Evolutionary conservation across 495 filamentous ascomycete genomes (phyloP).

Genomic region (Pseudotulostoma volvatum): DNA sequence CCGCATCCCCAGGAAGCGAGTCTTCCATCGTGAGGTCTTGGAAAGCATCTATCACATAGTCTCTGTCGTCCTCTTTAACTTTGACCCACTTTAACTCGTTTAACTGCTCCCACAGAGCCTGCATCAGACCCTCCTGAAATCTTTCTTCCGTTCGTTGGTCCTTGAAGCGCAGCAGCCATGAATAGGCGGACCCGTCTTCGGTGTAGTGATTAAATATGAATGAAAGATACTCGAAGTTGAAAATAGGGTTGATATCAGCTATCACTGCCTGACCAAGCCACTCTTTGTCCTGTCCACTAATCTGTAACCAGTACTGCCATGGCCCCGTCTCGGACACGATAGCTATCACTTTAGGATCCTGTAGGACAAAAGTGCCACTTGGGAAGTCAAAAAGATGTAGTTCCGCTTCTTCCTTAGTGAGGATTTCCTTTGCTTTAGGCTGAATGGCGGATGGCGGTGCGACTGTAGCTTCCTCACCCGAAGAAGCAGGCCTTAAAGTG

Average conservation of each 20-base stretch:
- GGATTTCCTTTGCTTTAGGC: constrained; percentile 53
- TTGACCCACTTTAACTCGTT: constrained; percentile 93
- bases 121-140: constrained; percentile 90
- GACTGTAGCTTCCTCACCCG: constrained; percentile 15
- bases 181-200: constrained; percentile 77
- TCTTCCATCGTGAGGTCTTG: constrained; percentile 91
- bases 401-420: constrained; percentile 65
- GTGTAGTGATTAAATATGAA: constrained; percentile 98
- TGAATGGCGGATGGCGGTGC: constrained; percentile 38
- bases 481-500: constrained; percentile 17
- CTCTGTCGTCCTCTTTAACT: constrained; percentile 75
- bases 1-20: constrained; percentile 40
- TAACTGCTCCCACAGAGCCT: constrained; percentile 90
- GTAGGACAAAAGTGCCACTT: constrained; percentile 65
- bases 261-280: constrained; percentile 81
- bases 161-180: constrained; percentile 88
- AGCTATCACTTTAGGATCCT: constrained; percentile 58
- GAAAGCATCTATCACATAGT: constrained; percentile 92
- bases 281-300: constrained; percentile 56
- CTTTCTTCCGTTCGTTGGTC: constrained; percentile 61
- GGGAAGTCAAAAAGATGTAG: constrained; percentile 86
- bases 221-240: constrained; percentile 94
- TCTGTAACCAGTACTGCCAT: constrained; percentile 95
- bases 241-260: constrained; percentile 90
- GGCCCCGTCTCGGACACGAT: constrained; percentile 72